Base-by-base conservation (phyloP, 1,139 yeast genomes). In the Nadsonia commutata region DNA sequence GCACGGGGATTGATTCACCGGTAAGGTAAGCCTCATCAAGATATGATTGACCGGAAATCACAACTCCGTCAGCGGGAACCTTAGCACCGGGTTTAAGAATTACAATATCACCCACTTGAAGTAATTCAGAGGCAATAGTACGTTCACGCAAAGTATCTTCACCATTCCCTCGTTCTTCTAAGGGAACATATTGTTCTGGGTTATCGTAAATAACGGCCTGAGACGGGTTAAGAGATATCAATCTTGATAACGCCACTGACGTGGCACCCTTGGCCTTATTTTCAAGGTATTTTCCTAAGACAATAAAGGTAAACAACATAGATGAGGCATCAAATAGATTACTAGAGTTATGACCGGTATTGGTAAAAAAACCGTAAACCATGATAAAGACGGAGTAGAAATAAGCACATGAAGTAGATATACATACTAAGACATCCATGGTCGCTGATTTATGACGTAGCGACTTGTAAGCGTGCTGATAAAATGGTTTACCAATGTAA, bases 251-350 rank as follows among this genome's bases (percentile, higher is more conserved):
- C 0, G 97, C 94, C 1, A 84, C 74, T 0, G 96, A 84, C 0
- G 97, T 90, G 46, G 84, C 86, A 3, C 98, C 94, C 57, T 90
- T 86, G 2, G 98, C 98, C 52, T 74, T 78, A 60, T 83, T 84
- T 57, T 93, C 98, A 19, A 88, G 67, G 72, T 84, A 82, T 62
- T 90, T 88, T 2, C 98, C 98, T 41, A 86, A 66, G 5, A 90
- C 74, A 31, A 93, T 85, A 60, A 86, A 90, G 4, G 80, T 67
- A 42, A 88, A 70, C 42, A 93, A 69, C 94, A 90, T 84, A 13
- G 80, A 77, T 2, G 86, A 72, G 0, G 97, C 86, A 49, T 86
- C 97, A 67, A 93, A 88, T 38, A 86, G 67, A 2, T 86, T 78
- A 46, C 70, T 74, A 3, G 96, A 95, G 18, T 57, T 59, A 37